Base-by-base conservation (phyloP, 371 early-diverging fungal genomes). In the Mucor mucedo region DNA sequence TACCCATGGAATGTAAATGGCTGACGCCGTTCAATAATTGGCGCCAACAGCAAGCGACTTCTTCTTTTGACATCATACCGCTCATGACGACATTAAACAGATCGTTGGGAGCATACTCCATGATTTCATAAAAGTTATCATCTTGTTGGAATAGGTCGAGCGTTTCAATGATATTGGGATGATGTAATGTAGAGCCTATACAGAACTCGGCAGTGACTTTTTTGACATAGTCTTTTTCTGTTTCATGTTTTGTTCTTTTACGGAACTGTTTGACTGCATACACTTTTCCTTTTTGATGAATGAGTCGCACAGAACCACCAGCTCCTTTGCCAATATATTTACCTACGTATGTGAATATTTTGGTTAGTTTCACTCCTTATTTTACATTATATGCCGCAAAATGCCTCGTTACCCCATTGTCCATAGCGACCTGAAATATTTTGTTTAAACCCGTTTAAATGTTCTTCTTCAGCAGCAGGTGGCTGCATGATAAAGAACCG, bases 191-290 rank as follows among this genome's bases (percentile, higher is more conserved):
- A 6, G 85, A 88, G 29, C 88, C 89, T 47, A 95, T 92, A 71
- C 94, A 93, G 69, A 89, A 93, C 71, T 95, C 95, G 9, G 86
- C 84, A 2, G 91, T 89, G 38, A 95, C 83, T 58, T 89, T 89
- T 73, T 94, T 93, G 63, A 90, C 79, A 67, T 94, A 95, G n/a
- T 88, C 89, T 42, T 88, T 87, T 60, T 90, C 89, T 3, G 82
- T 79, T 74, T 95, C 94, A 58, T 85, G 78, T 1, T 77, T 70
- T 27, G 79, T 66, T 44, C 88, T 76, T 68, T 85, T 84, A 48
- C 92, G 82, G 73, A 95, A 95, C 73, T 93, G 92, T 65, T 95
- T 92, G 66, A 89, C 90, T 2, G 92, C 92, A 69, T 86, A 88
- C 35, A 78, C 70, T 68, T 83, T 83, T 53, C 81, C 73, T 29